These are phyloP conservation scores for Aspergillus sparsus DNA, from an alignment of 495 filamentous ascomycete genomes.

Conservation along the genomic window DNA sequence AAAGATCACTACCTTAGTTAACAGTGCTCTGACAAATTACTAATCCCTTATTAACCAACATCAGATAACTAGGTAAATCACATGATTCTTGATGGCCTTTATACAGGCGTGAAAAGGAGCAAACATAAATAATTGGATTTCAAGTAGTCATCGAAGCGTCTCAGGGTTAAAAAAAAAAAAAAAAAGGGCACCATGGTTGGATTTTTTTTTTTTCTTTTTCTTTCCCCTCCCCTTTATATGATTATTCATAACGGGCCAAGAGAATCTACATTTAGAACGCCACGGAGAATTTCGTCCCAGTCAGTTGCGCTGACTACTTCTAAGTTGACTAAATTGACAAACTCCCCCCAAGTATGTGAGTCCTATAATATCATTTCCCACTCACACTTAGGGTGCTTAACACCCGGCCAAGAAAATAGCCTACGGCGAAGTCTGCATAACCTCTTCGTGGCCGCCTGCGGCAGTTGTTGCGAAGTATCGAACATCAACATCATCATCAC, in stretches of 20 bases:
- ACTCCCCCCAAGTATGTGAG: conserved; percentile 26
- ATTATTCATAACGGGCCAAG: conserved; percentile 34
- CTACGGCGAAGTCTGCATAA: conserved; percentile 53
- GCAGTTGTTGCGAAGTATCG: conserved; percentile 88
- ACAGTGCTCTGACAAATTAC: too few species aligned
- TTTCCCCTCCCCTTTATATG: neutral
- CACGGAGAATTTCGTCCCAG: conserved; percentile 44
- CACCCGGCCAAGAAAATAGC: conserved; percentile 11
- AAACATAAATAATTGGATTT: too few species aligned
- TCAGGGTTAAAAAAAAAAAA: neutral
- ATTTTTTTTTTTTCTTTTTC: conserved; percentile 4
- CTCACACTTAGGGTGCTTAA: conserved; percentile 22
- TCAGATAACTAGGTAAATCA: too few species aligned
- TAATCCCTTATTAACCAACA: too few species aligned
- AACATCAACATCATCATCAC: conserved; percentile 97
- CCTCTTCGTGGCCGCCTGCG: conserved; percentile 49
- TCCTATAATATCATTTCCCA: conserved; percentile 24
- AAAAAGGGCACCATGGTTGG: conserved; percentile 14
- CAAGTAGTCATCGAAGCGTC: too few species aligned
- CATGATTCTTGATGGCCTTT: too few species aligned
- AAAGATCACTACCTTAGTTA: too few species aligned
- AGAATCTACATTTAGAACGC: conserved; percentile 49
- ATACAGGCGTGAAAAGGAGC: too few species aligned
- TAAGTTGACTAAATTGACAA: conserved; percentile 39
- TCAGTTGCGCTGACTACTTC: conserved; percentile 41